Conservation (phyloP, 208 protist species). For the Angomonas ambiguus region DNA sequence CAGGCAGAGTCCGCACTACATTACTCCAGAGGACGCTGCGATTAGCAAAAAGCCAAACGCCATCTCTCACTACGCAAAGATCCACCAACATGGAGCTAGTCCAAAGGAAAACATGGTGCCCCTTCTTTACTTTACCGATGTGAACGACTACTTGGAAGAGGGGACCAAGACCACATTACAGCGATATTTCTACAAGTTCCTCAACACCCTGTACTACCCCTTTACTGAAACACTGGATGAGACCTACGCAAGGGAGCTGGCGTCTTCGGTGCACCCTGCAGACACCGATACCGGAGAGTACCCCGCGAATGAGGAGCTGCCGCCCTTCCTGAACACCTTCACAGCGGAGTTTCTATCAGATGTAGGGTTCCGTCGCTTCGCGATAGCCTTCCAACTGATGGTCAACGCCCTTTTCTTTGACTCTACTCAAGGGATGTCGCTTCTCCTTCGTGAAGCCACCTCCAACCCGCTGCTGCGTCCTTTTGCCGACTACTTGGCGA, state of each 20-base stretch:
- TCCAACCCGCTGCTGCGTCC: constrained; percentile 34
- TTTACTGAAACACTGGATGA: constrained; percentile 61
- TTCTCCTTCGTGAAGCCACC: constrained; percentile 53
- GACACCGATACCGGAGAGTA: background rate
- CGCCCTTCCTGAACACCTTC: constrained; percentile 34
- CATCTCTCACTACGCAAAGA: background rate
- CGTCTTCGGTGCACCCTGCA: constrained; percentile 24
- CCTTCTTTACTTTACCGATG: constrained; percentile 64
- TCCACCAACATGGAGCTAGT: background rate
- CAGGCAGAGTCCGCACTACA: background rate
- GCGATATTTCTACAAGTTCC: constrained; percentile 17
- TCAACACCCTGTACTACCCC: constrained; percentile 43
- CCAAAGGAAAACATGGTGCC: constrained; percentile 11
- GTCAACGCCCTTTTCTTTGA: constrained; percentile 44
- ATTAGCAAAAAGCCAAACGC: background rate
- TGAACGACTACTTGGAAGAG: constrained; percentile 42
- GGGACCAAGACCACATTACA: constrained; percentile 27
- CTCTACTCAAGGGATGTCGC: constrained; percentile 66
- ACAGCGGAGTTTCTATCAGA: constrained; percentile 25
- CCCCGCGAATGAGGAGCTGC: background rate
- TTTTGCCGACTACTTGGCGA: constrained; percentile 38
- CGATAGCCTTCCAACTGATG: constrained; percentile 51
- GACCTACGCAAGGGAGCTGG: constrained; percentile 30
- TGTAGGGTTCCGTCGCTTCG: constrained; percentile 29
- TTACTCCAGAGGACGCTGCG: background rate